Evolutionary conservation across 345 rosid genomes (phyloP), one percentile per base, ranked within the genome.

Genomic region (Raphanus raphanistrum): DNA sequence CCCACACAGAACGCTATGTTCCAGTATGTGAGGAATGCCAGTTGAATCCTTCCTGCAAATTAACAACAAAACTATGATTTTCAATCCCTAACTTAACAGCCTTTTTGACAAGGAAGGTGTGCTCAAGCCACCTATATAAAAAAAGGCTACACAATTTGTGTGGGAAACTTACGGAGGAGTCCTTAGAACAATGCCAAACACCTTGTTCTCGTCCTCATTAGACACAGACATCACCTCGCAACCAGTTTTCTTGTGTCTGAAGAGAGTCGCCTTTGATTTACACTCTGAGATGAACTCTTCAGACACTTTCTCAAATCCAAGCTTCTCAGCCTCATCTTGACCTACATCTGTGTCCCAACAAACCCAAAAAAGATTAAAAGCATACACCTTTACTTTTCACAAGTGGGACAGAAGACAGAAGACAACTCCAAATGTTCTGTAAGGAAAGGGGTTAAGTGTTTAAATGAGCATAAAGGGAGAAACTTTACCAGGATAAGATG

Each of bases 11-110:
- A 95, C 99, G 67, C 98, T 91, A 82, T 95, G 99, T 77, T 95
- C 98, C 85, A 95, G 73, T 76, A 95, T 92, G 87, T 92, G 99
- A 12, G 99, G 99, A 80, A 95, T 93, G 68, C 97, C 99, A 64
- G 98, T 91, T 41, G 99, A 95, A 90, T 95, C 90, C 80, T 87
- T 87, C 79, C 99, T 92, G 88, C 91, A 89, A 73, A 2, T 28
- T 45, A 36, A 77, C 70, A 80, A 63, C 7, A 1, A 33, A 75
- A 16, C 71, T 2, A 55, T 54, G 1, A 55, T 74, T 16, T 29
- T 27, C 66, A 15, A 63, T 1, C 59, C 75, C 32, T 27, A 55
- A 27, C 4, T 27, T 28, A 58, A 65, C 26, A 48, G 13, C 33
- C 31, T 60, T 66, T 60, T 66, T 25, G 69, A 8, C 7, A 65